These are phyloP conservation scores for Candolleomyces aberdarensis DNA, from an alignment of 768 basidiomycete genomes.

Conservation along the genomic window DNA sequence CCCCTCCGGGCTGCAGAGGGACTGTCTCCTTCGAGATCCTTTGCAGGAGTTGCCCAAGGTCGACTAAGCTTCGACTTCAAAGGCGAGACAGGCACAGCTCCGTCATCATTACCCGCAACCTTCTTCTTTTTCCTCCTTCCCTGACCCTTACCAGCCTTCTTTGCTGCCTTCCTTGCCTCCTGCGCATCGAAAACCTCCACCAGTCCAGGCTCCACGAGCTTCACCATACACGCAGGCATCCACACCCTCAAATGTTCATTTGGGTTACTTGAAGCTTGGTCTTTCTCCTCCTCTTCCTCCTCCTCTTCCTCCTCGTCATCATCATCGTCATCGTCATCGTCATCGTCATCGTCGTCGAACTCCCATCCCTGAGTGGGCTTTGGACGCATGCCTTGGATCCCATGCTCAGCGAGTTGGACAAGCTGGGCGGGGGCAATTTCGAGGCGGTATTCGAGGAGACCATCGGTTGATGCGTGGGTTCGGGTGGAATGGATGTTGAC, in stretches of 20 bases:
- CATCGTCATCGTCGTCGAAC: too few species aligned
- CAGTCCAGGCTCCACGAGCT: constrained; percentile 60
- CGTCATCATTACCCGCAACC: background rate
- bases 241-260: constrained; percentile 61
- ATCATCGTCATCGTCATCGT: too few species aligned
- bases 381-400: constrained; percentile 59
- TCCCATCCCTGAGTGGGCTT: constrained; percentile 48
- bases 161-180: constrained; percentile 44
- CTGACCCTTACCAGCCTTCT: constrained; percentile 44
- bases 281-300: constrained; percentile 34
- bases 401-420: constrained; percentile 60
- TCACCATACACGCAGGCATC: constrained; percentile 81
- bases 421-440: constrained; percentile 69
- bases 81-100: background rate
- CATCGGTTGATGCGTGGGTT: constrained; percentile 67
- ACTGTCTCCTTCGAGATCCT: background rate
- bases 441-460: constrained; percentile 74
- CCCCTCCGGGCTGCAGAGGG: background rate
- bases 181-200: constrained; percentile 57
- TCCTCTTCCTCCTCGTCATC: too few species aligned
- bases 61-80: background rate
- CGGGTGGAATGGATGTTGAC: constrained; percentile 65
- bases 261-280: constrained; percentile 45
- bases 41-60: background rate
- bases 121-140: constrained; percentile 7